Evolutionary conservation across 148 eudicot species (phyloP), one percentile per base, ranked within the genome.

Genomic region (Polygonum aviculare): DNA sequence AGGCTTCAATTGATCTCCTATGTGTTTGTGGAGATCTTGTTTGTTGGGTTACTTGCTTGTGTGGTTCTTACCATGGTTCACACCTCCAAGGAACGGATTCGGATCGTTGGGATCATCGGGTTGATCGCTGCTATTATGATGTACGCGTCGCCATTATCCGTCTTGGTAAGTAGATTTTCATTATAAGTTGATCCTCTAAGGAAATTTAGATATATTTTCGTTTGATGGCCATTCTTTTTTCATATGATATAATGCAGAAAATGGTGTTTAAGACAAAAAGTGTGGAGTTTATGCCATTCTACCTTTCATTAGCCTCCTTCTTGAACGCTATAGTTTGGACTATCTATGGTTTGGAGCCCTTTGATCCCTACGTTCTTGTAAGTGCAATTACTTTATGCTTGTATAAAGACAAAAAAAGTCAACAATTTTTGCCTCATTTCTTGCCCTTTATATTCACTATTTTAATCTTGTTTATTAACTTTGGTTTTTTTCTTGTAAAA

Each of bases 221-320:
- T 26, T 60, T 60, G 11, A 60, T 60, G 1, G 9, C 11, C 3
- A 26, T 48, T 11, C 12, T 2, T 54, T 54, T 16, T 21, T 2
- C 35, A 5, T 5, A 12, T 67, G 1, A 36, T 12, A 14, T 14
- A 2, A 45, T 45, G 75, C 52, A 72, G 75, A 72, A 72, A 72
- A 44, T 72, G 36, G 75, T 72, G 50, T 40, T 72, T 7, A 72
- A 72, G 75, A 72, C 75, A 8, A 72, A 72, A 26, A 72, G 75
- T 72, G 54, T 72, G 52, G 75, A 72, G 38, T 72, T 18, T 48
- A 72, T 72, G 75, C 75, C 75, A n/a, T 72, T 72, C 50, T 44
- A 22, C 45, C 75, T 72, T 48, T 72, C 75, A 44, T 44, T 48
- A 21, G 75, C 75, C 19, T 45, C 75, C 51, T 72, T 72, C 75